Evolutionary conservation across 2,329 filamentous ascomycete species (phyloP).

Genomic region (Beauveria medogensis): DNA sequence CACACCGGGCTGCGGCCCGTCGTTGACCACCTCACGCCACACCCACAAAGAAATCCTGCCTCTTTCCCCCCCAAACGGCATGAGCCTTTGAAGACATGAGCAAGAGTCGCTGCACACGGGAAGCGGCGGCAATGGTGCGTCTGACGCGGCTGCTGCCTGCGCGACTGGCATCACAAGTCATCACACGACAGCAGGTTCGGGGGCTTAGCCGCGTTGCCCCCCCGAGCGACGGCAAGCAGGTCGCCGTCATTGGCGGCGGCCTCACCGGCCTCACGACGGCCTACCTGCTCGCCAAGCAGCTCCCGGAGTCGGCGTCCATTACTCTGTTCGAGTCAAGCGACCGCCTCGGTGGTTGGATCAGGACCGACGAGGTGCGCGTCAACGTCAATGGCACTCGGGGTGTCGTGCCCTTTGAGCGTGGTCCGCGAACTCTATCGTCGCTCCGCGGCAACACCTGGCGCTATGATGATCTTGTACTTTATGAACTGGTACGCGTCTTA

Average conservation of each 20-base stretch:
- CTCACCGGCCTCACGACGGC: conserved; percentile 75
- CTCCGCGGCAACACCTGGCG: conserved; percentile 29
- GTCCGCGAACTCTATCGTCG: conserved; percentile 67
- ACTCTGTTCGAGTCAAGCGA: conserved; percentile 70
- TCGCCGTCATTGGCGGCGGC: conserved; percentile 72
- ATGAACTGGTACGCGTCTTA: conserved; percentile 54
- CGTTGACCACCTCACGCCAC: neutral
- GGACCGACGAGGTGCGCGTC: conserved; percentile 55
- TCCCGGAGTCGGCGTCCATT: conserved; percentile 57
- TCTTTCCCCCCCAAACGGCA: neutral
- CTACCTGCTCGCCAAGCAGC: conserved; percentile 63
- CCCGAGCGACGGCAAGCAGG: conserved; percentile 18
- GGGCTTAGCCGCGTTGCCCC: no score
- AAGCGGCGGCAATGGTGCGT: neutral
- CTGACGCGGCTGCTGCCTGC: neutral
- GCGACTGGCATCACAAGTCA: neutral
- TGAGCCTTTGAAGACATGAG: conserved; percentile 1
- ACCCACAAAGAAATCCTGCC: neutral
- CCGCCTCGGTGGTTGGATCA: conserved; percentile 76
- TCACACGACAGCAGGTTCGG: neutral
- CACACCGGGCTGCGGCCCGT: neutral
- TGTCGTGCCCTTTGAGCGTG: conserved; percentile 69
- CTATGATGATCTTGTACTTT: conserved; percentile 57
- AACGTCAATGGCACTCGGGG: conserved; percentile 44
- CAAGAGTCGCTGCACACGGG: neutral